Evolutionary conservation across 495 filamentous ascomycete genomes (phyloP).

Genomic region (Thermothielavioides terrestris): DNA sequence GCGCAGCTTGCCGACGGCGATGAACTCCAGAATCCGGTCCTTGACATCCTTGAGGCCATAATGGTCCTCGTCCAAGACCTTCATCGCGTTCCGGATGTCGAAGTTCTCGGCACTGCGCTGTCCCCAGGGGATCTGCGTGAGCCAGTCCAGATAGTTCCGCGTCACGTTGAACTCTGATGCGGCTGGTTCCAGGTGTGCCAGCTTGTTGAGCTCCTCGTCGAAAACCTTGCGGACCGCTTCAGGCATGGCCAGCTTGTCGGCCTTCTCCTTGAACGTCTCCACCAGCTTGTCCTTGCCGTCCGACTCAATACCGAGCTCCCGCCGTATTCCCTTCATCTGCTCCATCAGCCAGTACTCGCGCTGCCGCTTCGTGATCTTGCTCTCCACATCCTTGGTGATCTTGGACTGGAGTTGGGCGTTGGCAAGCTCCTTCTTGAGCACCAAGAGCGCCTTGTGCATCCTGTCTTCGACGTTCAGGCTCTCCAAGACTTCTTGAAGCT

Average conservation of each 20-base stretch:
- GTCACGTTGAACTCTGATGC: conserved; percentile 99
- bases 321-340: conserved; percentile 97
- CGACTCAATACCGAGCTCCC: conserved; percentile 91
- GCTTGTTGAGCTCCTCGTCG: conserved; percentile 95
- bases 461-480: conserved; percentile 82
- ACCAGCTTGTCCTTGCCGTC: conserved; percentile 98
- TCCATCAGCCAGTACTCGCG: conserved; percentile 99
- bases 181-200: conserved; percentile 86
- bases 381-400: conserved; percentile 97
- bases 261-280: conserved; percentile 95
- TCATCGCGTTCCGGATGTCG: conserved; percentile 80
- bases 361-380: conserved; percentile 94
- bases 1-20: conserved; percentile 93
- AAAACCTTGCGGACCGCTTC: conserved; percentile 95
- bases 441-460: conserved; percentile 77
- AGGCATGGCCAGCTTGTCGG: conserved; percentile 89
- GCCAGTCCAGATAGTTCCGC: conserved; percentile 97
- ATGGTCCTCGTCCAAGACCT: conserved; percentile 92
- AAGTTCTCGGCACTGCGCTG: conserved; percentile 95
- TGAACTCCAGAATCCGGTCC: conserved; percentile 97
- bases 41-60: conserved; percentile 98
- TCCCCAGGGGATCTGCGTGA: conserved; percentile 97
- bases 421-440: conserved; percentile 95
- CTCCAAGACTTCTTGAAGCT: conserved; percentile 91
- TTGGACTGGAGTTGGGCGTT: conserved; percentile 95